A percentile compares a stretch with the other conserved stretches of the same genome.
Evolutionary conservation across 1,284 basidiomycete species (phyloP).

Genomic region (Clitocybe nebularis): DNA sequence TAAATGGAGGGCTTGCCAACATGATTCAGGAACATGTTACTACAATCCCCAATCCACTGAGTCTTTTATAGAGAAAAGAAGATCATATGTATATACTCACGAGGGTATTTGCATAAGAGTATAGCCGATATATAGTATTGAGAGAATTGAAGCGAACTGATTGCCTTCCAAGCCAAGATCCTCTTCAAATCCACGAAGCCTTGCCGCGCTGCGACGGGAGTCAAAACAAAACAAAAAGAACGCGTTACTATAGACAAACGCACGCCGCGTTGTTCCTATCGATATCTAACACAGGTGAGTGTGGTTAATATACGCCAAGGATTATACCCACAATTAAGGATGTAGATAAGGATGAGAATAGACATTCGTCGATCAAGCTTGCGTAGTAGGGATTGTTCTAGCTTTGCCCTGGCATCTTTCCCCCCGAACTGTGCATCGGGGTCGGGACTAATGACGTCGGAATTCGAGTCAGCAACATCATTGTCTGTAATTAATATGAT

Average conservation of each 20-base stretch:
- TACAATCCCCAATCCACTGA: too few relatives aligned
- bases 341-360: conserved; percentile 51
- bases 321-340: conserved; percentile 44
- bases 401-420: conserved; percentile 32
- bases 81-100: too few relatives aligned
- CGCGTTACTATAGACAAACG: conserved; percentile 14
- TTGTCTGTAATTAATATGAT: neutral
- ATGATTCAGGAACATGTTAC: conserved; percentile 68
- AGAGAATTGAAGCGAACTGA: conserved; percentile 64
- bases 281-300: conserved; percentile 35
- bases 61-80: too few relatives aligned
- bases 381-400: conserved; percentile 43
- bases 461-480: neutral
- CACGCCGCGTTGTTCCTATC: conserved; percentile 68
- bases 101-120: conserved; percentile 74
- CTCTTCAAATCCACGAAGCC: conserved; percentile 56
- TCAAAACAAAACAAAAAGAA: neutral
- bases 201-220: conserved; percentile 32
- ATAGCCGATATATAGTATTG: conserved; percentile 74
- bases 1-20: conserved; percentile 70
- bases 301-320: neutral
- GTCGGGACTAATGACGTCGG: conserved; percentile 23
- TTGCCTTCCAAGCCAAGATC: conserved; percentile 56
- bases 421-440: conserved; percentile 41
- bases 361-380: conserved; percentile 49